Evolutionary conservation across 768 basidiomycete species (phyloP).

Genomic region (Lentinus brumalis): DNA sequence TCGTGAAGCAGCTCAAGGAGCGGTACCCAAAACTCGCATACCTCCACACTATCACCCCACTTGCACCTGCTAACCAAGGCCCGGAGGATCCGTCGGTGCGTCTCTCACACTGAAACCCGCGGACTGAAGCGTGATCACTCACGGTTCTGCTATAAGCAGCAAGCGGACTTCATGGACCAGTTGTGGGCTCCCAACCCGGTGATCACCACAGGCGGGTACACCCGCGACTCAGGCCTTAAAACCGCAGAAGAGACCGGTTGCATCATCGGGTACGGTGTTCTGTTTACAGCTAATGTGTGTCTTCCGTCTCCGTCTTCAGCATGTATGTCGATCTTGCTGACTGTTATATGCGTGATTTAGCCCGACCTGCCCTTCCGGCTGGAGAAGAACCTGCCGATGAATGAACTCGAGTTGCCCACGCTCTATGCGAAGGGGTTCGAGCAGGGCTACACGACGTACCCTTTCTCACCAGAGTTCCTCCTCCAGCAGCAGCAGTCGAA

Average conservation of each 20-base stretch:
- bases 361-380: slow-evolving; percentile 46
- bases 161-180: slow-evolving; percentile 25
- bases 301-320: too few relatives aligned
- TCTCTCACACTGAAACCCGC: background rate
- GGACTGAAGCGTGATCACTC: too few relatives aligned
- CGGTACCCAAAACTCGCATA: slow-evolving; percentile 44
- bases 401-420: slow-evolving; percentile 37
- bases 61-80: slow-evolving; percentile 6
- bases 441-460: slow-evolving; percentile 31
- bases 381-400: slow-evolving; percentile 37
- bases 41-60: slow-evolving; percentile 38
- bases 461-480: slow-evolving; percentile 20
- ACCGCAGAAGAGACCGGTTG: slow-evolving; percentile 26
- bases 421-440: slow-evolving; percentile 40
- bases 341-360: slow-evolving; percentile 25
- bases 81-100: background rate
- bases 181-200: slow-evolving; percentile 26
- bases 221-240: slow-evolving; percentile 21
- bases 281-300: slow-evolving; percentile 34
- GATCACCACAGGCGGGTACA: slow-evolving; percentile 30
- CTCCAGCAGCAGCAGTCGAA: background rate
- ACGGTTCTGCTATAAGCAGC: background rate
- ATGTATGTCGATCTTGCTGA: background rate
- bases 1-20: slow-evolving; percentile 41
- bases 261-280: slow-evolving; percentile 29